phyloP scores from a whole-genome alignment of 306 rosid species.

The Pueraria montana region DNA sequence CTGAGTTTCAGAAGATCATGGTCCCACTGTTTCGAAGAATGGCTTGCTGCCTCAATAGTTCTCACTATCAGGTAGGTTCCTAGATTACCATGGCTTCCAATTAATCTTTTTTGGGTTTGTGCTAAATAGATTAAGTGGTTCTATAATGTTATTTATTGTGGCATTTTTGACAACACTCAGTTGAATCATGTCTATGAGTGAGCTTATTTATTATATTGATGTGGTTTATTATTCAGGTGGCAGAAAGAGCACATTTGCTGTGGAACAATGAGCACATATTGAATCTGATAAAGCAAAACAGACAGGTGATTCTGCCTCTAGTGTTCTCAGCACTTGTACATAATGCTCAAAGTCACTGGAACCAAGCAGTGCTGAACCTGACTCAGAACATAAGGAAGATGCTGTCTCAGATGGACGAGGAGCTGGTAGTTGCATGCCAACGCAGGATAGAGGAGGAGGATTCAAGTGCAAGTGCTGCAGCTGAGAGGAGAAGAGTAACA shows the following conservation, averaged over 20 bases:
- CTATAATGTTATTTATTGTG: neutral
- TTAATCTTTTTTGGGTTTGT: neutral
- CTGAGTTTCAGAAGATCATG: constrained; percentile 90
- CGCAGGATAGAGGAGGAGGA: constrained; percentile 78
- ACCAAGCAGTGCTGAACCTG: constrained; percentile 92
- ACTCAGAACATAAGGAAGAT: constrained; percentile 83
- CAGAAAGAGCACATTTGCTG: constrained; percentile 93
- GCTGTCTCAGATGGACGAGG: constrained; percentile 90
- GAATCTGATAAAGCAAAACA: constrained; percentile 80
- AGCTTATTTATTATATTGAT: neutral
- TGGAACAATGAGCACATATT: constrained; percentile 96
- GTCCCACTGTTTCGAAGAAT: constrained; percentile 80
- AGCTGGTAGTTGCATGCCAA: constrained; percentile 81
- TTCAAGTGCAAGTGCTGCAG: constrained; percentile 55
- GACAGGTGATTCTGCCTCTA: constrained; percentile 84
- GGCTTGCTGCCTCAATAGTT: constrained; percentile 82
- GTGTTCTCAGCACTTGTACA: constrained; percentile 88
- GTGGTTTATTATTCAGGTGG: constrained; percentile 67
- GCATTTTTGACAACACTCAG: neutral
- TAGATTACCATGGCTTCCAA: neutral
- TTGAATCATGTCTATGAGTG: neutral
- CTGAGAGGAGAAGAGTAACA: constrained; percentile 81
- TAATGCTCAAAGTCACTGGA: constrained; percentile 90
- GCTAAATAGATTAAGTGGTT: neutral
- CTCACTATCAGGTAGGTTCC: constrained; percentile 85